These are phyloP conservation scores for Beauveria varroae DNA, from an alignment of 2,329 filamentous ascomycete genomes.

Conservation along the genomic window DNA sequence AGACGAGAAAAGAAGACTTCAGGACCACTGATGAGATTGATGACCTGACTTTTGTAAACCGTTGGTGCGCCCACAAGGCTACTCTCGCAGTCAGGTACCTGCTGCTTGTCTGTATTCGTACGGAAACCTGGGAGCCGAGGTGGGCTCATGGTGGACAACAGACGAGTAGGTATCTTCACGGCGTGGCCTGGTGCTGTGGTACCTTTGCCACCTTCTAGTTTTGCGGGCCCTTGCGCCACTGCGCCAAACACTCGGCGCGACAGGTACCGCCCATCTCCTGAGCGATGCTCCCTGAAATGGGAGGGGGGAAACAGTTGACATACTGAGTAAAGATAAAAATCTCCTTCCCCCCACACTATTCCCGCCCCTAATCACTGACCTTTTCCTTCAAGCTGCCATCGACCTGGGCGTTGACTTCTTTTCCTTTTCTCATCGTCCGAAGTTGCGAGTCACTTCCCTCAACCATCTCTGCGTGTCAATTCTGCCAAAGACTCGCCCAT, in stretches of 20 bases:
- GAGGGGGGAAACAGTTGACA: not conserved
- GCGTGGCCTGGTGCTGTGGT: not conserved
- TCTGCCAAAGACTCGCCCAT: slow-evolving; percentile 11
- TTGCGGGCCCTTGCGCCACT: not conserved
- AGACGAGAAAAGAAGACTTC: too few relatives aligned
- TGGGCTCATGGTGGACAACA: too few relatives aligned
- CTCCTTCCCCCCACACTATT: slow-evolving; percentile 10
- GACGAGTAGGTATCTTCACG: too few relatives aligned
- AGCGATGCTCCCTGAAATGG: not conserved
- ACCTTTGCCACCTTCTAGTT: not conserved
- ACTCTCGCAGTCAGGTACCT: too few relatives aligned
- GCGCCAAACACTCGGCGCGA: not conserved
- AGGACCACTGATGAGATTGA: too few relatives aligned
- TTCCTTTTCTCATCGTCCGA: slow-evolving; percentile 2
- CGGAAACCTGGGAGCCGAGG: too few relatives aligned
- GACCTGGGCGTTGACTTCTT: not conserved
- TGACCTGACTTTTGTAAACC: too few relatives aligned
- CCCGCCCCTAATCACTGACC: slow-evolving; percentile 8
- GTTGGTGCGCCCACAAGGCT: too few relatives aligned
- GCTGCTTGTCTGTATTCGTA: too few relatives aligned
- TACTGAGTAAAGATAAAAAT: slow-evolving; percentile 9
- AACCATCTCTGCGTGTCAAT: not conserved
- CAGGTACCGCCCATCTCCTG: slow-evolving; percentile 7
- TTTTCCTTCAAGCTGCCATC: not conserved
- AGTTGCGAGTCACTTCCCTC: not conserved